Conservation (phyloP, 1,284 basidiomycete genomes). For the Ustilago cynodontis region DNA sequence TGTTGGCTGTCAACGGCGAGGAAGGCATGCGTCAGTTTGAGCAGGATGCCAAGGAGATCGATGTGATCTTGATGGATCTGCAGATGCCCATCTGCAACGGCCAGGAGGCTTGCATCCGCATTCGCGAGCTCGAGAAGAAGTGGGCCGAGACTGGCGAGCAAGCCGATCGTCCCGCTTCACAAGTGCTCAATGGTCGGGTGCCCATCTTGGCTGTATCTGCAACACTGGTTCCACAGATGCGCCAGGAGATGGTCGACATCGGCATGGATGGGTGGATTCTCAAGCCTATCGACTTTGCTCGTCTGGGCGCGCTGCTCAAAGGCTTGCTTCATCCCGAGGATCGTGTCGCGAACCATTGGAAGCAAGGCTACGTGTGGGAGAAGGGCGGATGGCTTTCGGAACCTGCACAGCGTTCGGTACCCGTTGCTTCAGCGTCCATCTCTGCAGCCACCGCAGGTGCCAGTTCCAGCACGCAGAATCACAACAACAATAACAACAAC, state of each 20-base stretch:
- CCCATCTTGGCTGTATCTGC: conserved; percentile 88
- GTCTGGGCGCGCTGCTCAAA: conserved; percentile 56
- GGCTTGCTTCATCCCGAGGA: conserved; percentile 53
- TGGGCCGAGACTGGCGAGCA: conserved; percentile 29
- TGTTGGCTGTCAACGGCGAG: conserved; percentile 81
- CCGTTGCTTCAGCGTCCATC: conserved; percentile 18
- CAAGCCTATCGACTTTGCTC: conserved; percentile 82
- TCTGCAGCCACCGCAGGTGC: conserved; percentile 13
- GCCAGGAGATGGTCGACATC: conserved; percentile 75
- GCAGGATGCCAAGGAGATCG: conserved; percentile 76
- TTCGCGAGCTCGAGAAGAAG: conserved; percentile 69
- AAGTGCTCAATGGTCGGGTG: conserved; percentile 77
- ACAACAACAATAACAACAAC: conserved; percentile 2
- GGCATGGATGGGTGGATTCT: conserved; percentile 89
- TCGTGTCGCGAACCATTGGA: conserved; percentile 56
- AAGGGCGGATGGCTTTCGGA: conserved; percentile 64
- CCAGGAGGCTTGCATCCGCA: conserved; percentile 78
- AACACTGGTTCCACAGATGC: conserved; percentile 78
- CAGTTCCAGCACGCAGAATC: background rate
- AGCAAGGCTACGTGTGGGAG: conserved; percentile 61
- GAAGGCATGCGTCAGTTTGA: conserved; percentile 79
- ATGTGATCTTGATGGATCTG: conserved; percentile 85
- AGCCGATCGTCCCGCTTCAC: conserved; percentile 60
- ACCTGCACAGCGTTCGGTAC: conserved; percentile 47
- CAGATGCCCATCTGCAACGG: conserved; percentile 89